These are phyloP conservation scores for Lactarius sanguifluus DNA, from an alignment of 768 basidiomycete species.

Conservation along the genomic window DNA sequence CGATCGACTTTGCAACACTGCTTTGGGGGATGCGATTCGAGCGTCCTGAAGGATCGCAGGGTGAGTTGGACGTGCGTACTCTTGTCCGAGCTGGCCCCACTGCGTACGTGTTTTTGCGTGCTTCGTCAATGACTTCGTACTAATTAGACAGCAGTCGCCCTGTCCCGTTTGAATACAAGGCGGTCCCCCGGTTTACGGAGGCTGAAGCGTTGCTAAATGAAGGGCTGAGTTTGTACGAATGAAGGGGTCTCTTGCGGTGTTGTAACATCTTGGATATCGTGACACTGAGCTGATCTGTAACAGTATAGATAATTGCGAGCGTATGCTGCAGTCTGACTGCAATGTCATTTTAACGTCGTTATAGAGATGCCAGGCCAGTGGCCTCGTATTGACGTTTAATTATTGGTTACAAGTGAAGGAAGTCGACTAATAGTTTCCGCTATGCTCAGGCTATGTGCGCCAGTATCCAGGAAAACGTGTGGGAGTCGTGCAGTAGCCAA, in stretches of 20 bases:
- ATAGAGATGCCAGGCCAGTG: no score
- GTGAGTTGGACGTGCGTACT: neutral
- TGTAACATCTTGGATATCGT: no score
- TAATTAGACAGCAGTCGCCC: slow-evolving; percentile 10
- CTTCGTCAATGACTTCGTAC: neutral
- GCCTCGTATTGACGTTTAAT: no score
- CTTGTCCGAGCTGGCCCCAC: slow-evolving; percentile 1
- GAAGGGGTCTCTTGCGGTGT: neutral
- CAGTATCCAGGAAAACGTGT: no score
- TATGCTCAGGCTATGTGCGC: no score
- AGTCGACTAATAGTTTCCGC: no score
- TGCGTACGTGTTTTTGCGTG: slow-evolving; percentile 16
- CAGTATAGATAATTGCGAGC: no score
- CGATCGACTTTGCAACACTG: slow-evolving; percentile 36
- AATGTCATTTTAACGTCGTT: no score
- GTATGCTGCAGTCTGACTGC: no score
- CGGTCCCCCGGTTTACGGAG: slow-evolving; percentile 24
- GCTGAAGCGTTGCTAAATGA: neutral
- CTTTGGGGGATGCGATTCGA: slow-evolving; percentile 33
- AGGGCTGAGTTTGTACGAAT: neutral
- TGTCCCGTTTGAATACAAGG: slow-evolving; percentile 19
- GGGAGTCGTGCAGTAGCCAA: no score
- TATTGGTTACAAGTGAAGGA: no score
- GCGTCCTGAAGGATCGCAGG: slow-evolving; percentile 3
- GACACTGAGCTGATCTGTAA: no score